These are phyloP conservation scores for Capsicum chinense DNA, from an alignment of 257 asterid species.

Conservation along the genomic window DNA sequence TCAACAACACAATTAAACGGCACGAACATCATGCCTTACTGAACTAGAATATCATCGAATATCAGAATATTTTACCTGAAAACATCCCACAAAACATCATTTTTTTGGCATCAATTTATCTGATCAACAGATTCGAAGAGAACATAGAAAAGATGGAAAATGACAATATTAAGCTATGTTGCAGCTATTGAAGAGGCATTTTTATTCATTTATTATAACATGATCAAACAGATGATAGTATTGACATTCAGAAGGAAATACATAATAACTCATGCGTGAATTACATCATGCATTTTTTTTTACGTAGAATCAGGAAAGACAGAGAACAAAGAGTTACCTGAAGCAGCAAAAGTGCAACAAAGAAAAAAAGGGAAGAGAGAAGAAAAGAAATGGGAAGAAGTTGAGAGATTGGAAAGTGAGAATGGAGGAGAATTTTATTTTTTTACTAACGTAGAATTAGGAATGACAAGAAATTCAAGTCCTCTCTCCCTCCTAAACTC, in stretches of 20 bases:
- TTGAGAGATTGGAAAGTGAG: conserved; percentile 2
- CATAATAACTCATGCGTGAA: background rate
- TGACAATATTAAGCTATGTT: background rate
- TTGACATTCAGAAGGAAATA: background rate
- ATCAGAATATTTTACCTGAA: conserved; percentile 5
- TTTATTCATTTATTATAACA: background rate
- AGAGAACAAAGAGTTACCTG: background rate
- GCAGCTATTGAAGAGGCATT: background rate
- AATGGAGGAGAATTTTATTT: background rate
- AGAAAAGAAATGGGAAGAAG: background rate
- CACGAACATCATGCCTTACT: conserved; percentile 36
- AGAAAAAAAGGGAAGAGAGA: background rate
- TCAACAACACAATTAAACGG: conserved; percentile 47
- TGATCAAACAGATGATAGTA: background rate
- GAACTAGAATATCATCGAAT: background rate
- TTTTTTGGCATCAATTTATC: background rate
- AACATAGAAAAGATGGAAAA: background rate
- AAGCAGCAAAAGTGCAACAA: background rate
- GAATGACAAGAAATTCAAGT: background rate
- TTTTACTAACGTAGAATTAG: conserved; percentile 24
- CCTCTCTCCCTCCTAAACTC: conserved; percentile 11
- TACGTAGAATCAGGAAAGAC: too few relatives aligned
- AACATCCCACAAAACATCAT: background rate
- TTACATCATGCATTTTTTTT: background rate
- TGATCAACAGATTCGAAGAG: background rate